Evolutionary conservation across 23 red algal genomes (phyloP).

Genomic region (Gracilaria gracilis): DNA sequence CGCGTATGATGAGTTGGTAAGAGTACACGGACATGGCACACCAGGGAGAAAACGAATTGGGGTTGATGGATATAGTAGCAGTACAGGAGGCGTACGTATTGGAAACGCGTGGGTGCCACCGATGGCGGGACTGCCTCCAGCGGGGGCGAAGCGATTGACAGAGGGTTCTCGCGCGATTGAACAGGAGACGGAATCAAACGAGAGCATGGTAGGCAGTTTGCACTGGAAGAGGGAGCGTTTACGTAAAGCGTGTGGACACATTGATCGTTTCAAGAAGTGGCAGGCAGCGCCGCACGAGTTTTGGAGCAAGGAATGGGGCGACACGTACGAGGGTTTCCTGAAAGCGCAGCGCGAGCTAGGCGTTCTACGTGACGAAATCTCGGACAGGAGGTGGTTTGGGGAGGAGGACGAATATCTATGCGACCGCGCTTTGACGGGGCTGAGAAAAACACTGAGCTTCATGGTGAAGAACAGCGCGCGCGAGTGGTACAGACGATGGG

Average conservation of each 20-base stretch:
- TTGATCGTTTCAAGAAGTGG: neutral
- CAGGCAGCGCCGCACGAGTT: neutral
- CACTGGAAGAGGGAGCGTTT: neutral
- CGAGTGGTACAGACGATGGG: slow-evolving; percentile 43
- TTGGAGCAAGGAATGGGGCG: slow-evolving; percentile 34
- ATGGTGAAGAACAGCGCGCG: slow-evolving; percentile 22
- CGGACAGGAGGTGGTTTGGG: neutral
- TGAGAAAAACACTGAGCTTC: slow-evolving; percentile 1
- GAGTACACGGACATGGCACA: slow-evolving; percentile 32
- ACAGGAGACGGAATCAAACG: neutral
- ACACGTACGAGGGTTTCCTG: slow-evolving; percentile 32
- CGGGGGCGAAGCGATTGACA: neutral
- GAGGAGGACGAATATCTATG: neutral
- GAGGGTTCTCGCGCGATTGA: neutral
- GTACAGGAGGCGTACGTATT: neutral
- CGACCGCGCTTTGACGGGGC: neutral
- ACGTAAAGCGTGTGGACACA: neutral
- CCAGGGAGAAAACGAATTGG: slow-evolving; percentile 14
- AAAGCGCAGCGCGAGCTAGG: slow-evolving; percentile 38
- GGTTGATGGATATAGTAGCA: slow-evolving; percentile 27
- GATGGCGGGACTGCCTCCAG: neutral
- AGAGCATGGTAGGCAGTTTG: neutral
- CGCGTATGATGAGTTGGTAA: slow-evolving; percentile 46
- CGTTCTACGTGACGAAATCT: slow-evolving; percentile 25
- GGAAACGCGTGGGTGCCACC: neutral